A percentile compares a stretch with the other conserved stretches of the same genome.
Evolutionary conservation across 768 basidiomycete genomes (phyloP).

Genomic region (Russula dissimulans): DNA sequence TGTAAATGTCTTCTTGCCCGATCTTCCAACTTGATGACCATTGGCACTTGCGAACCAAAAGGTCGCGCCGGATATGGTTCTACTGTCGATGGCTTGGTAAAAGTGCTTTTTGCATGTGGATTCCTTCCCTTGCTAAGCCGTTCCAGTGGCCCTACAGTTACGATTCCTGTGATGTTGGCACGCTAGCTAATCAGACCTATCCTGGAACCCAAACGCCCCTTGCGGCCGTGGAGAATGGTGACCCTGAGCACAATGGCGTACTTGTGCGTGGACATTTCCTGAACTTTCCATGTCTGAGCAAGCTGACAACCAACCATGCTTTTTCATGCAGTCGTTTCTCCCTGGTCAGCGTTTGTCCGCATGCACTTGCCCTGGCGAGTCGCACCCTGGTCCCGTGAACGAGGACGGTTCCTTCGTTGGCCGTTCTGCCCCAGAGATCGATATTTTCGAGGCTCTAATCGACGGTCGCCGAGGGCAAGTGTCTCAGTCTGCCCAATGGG

Average conservation of each 20-base stretch:
- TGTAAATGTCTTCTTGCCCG: slow-evolving; percentile 13
- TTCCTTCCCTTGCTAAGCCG: slow-evolving; percentile 4
- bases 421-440: slow-evolving; percentile 81
- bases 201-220: slow-evolving; percentile 59
- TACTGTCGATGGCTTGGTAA: slow-evolving; percentile 70
- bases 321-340: slow-evolving; percentile 43
- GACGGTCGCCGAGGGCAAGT: slow-evolving; percentile 46
- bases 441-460: slow-evolving; percentile 79
- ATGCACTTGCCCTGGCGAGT: slow-evolving; percentile 80
- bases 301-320: neutral
- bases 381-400: slow-evolving; percentile 81
- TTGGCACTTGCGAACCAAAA: slow-evolving; percentile 6
- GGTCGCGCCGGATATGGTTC: slow-evolving; percentile 87
- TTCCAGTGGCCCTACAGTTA: slow-evolving; percentile 74
- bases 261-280: slow-evolving; percentile 53
- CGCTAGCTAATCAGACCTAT: slow-evolving; percentile 57
- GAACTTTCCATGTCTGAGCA: neutral
- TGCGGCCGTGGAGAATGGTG: slow-evolving; percentile 54
- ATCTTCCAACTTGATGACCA: neutral
- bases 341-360: slow-evolving; percentile 78
- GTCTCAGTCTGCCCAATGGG: slow-evolving; percentile 81
- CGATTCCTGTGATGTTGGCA: slow-evolving; percentile 65
- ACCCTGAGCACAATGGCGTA: slow-evolving; percentile 31
- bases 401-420: slow-evolving; percentile 69
- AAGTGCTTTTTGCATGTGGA: slow-evolving; percentile 18